Evolutionary conservation across 192 early-diverging fungal species (phyloP), one percentile per base, ranked within the genome.

Genomic region (Umbelopsis sp.): DNA sequence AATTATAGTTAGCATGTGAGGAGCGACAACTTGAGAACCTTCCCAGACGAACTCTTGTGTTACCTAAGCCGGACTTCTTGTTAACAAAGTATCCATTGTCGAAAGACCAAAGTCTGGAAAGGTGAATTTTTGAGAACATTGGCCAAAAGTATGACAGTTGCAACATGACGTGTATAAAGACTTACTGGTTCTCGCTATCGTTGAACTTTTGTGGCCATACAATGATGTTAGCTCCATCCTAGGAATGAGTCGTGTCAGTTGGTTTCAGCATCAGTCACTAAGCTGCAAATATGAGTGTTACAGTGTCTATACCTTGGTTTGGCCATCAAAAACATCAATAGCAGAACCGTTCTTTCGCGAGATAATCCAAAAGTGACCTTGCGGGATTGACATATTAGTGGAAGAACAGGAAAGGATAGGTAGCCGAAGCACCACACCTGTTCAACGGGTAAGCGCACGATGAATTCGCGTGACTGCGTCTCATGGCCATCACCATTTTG

Each of bases 161-260:
- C 33, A 66, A 20, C 5, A 65, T n/a, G 25, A 11, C 27, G 12
- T 52, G n/a, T 6, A 23, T 11, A 27, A 16, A 47, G 21, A 37
- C 71, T 55, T 70, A 78, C 78, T 80, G 78, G 68, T 76, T 80
- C 12, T 75, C 78, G 18, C 71, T 80, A 46, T 76, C 78, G 33
- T 73, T 37, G 61, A 76, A 80, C 66, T 80, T 80, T 46, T 80
- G 78, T 27, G 74, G 71, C 78, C 78, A 80, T 9, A 76, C 68
- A 52, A 80, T 80, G 0, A 76, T 33, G 44, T 73, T 71, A 11
- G 74, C 68, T 25, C 73, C 72, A 46, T 58, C 66, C 78, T 80
- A 37, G 0, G 20, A 45, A 20, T 1, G 20, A 22, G n/a, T 74
- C 22, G 25, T 16, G 33, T 22, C 41, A 25, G 30, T n/a, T 5